phyloP scores from a whole-genome alignment of 2,329 filamentous ascomycete genomes.

The Paecilomyces sp. region DNA sequence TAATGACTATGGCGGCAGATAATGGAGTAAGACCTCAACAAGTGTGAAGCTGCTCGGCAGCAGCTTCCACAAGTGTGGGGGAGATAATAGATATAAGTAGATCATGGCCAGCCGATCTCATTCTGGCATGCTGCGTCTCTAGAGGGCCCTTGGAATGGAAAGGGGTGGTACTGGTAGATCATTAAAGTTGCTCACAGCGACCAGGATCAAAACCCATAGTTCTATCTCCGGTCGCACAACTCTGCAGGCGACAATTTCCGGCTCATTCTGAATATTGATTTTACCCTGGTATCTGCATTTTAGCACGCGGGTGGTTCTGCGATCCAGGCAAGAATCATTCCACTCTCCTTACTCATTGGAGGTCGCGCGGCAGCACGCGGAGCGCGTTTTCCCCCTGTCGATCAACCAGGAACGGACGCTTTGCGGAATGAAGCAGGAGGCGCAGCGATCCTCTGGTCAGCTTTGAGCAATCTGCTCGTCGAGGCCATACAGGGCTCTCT shows the following conservation, averaged over 20 bases:
- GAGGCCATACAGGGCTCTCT: not conserved
- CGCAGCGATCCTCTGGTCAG: not conserved
- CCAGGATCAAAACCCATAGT: not conserved
- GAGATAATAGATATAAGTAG: not conserved
- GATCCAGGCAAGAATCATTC: not conserved
- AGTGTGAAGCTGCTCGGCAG: not conserved
- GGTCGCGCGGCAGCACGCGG: not conserved
- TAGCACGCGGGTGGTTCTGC: not conserved
- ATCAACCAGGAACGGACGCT: not conserved
- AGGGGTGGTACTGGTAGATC: not conserved
- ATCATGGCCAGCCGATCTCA: not conserved
- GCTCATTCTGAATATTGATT: not conserved
- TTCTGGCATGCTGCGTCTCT: not conserved
- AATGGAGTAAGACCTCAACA: not conserved
- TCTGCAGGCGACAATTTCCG: not conserved
- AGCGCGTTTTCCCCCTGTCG: not conserved
- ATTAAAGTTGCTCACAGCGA: not conserved
- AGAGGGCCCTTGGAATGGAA: not conserved
- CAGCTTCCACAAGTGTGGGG: not conserved
- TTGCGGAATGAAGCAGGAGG: not conserved
- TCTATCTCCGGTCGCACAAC: not conserved
- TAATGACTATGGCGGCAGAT: not conserved
- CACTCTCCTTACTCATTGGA: not conserved
- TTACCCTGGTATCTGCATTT: not conserved
- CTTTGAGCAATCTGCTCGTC: not conserved